A percentile compares a stretch with the other conserved stretches of the same genome.
phyloP scores from a whole-genome alignment of 2,329 filamentous ascomycete genomes.

The Paraphoma sp. region DNA sequence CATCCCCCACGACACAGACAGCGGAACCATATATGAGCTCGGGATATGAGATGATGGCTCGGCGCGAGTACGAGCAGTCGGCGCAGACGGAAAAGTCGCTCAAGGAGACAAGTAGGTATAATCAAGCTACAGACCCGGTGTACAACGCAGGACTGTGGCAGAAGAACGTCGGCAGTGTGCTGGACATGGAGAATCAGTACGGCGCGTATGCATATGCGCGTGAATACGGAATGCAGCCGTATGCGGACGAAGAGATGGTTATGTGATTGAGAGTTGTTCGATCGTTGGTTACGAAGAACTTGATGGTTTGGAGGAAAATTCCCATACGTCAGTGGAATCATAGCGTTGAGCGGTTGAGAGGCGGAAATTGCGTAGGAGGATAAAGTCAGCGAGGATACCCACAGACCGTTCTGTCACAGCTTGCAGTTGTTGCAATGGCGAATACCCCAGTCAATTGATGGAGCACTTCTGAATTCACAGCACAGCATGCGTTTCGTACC shows the following conservation, averaged over 20 bases:
- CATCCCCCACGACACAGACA: constrained; percentile 43
- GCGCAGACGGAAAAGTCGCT: constrained; percentile 36
- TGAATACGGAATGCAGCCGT: constrained; percentile 54
- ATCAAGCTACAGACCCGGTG: constrained; percentile 70
- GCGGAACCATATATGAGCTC: constrained; percentile 85
- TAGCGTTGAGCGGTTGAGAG: neutral
- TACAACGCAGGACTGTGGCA: constrained; percentile 62
- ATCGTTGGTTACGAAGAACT: no score
- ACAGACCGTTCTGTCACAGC: constrained; percentile 7
- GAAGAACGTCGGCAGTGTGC: constrained; percentile 52
- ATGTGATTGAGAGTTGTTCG: constrained; percentile 32
- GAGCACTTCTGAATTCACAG: neutral
- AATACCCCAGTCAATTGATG: neutral
- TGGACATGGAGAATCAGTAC: constrained; percentile 72
- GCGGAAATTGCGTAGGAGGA: neutral
- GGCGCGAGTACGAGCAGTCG: constrained; percentile 67
- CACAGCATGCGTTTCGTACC: constrained; percentile 1
- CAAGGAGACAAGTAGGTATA: constrained; percentile 55
- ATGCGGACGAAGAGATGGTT: constrained; percentile 49
- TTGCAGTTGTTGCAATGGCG: neutral
- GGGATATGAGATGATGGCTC: constrained; percentile 76
- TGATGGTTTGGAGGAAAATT: neutral
- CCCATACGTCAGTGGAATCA: neutral
- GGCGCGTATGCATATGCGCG: constrained; percentile 65
- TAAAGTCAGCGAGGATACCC: constrained; percentile 20